Evolutionary conservation across 352 stramenopile species (phyloP).

Genomic region (Blastocystis sp.): DNA sequence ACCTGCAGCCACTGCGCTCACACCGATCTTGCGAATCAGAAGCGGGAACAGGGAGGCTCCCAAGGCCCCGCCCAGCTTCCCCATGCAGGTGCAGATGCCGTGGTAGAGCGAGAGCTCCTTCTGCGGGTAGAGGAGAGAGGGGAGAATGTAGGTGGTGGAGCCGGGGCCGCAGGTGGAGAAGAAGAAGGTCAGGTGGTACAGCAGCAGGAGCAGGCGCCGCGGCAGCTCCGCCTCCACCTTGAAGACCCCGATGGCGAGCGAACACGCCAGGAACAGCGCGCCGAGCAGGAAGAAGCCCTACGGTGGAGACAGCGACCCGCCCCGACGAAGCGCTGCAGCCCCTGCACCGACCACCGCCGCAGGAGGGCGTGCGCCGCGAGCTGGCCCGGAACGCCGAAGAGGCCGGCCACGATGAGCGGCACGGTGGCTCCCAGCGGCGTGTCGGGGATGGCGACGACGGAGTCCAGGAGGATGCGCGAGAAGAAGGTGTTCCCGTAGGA

Average conservation of each 20-base stretch:
- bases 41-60: slow-evolving; percentile 28
- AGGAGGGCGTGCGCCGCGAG: neutral
- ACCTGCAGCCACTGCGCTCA: neutral
- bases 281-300: slow-evolving; percentile 35
- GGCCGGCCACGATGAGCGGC: slow-evolving; percentile 37
- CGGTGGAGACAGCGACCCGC: neutral
- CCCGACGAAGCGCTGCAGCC: slow-evolving; percentile 6
- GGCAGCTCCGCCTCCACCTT: neutral
- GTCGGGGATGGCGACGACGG: neutral
- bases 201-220: neutral
- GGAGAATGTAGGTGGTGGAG: slow-evolving; percentile 52
- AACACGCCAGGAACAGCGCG: neutral
- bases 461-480: neutral
- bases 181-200: slow-evolving; percentile 58
- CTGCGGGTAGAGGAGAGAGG: slow-evolving; percentile 33
- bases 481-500: slow-evolving; percentile 59
- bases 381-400: slow-evolving; percentile 35
- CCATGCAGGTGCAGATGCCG: slow-evolving; percentile 47
- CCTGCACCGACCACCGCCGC: neutral
- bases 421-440: neutral
- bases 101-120: slow-evolving; percentile 47
- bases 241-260: neutral
- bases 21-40: neutral
- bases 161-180: slow-evolving; percentile 50
- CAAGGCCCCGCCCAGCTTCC: slow-evolving; percentile 46